Evolutionary conservation across 371 early-diverging fungal genomes (phyloP).

Genomic region (Mortierella sp.): DNA sequence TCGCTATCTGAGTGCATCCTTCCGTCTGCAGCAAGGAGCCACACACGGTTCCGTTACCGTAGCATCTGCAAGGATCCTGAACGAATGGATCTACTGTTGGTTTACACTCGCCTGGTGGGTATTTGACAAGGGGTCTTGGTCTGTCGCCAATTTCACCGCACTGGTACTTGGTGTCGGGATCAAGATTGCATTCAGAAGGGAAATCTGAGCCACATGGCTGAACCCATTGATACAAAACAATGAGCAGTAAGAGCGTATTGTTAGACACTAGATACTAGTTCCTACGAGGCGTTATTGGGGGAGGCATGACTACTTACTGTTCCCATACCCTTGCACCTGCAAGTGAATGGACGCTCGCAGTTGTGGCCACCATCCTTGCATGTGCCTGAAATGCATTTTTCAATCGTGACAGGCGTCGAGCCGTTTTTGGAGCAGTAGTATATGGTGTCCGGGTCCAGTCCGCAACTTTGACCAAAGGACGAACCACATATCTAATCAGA

Average conservation of each 20-base stretch:
- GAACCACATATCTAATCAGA: constrained; percentile 19
- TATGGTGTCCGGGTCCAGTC: background rate
- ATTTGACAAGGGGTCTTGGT: background rate
- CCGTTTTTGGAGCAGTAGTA: background rate
- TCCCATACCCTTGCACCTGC: constrained; percentile 3
- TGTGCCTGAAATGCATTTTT: background rate
- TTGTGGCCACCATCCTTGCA: background rate
- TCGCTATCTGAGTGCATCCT: background rate
- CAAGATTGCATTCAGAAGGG: constrained; percentile 2
- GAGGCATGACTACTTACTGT: background rate
- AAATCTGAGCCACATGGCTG: constrained; percentile 6
- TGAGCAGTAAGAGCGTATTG: no score
- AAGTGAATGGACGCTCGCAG: background rate
- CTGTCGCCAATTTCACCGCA: background rate
- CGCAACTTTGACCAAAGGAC: background rate
- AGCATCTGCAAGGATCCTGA: background rate
- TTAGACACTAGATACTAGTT: no score
- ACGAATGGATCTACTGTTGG: no score
- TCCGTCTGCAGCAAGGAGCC: background rate
- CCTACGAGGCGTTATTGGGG: no score
- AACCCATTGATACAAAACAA: background rate
- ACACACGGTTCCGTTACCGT: background rate
- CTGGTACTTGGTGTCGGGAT: background rate
- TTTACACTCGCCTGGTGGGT: background rate
- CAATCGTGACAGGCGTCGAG: background rate